Percentiles rank a stretch among this genome's conserved stretches.
These are phyloP conservation scores for Anastatica hierochuntica DNA, from an alignment of 345 rosid species.

Conservation along the genomic window DNA sequence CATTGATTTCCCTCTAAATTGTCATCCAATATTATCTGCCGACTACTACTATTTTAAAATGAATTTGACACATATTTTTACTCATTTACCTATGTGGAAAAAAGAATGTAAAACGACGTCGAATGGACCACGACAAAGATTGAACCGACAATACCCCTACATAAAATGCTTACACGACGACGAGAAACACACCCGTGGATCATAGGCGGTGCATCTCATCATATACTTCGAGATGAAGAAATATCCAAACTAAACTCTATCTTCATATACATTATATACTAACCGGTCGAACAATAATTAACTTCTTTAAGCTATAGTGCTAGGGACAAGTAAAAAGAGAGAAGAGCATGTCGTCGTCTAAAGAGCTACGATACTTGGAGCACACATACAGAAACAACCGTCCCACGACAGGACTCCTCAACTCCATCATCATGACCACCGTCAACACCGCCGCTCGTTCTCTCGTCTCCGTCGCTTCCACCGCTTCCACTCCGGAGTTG, in stretches of 20 bases:
- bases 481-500: constrained; percentile 31
- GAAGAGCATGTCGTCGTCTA: constrained; percentile 1
- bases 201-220: constrained; percentile 26
- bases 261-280: neutral
- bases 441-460: constrained; percentile 52
- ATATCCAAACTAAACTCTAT: constrained; percentile 19
- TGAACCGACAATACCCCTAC: constrained; percentile 13
- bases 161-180: constrained; percentile 21
- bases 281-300: too few relatives aligned
- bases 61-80: too few relatives aligned
- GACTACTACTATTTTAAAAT: too few relatives aligned
- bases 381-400: constrained; percentile 29
- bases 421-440: constrained; percentile 54
- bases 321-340: neutral
- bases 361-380: constrained; percentile 29
- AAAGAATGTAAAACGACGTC: too few relatives aligned
- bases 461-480: constrained; percentile 48
- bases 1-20: too few relatives aligned
- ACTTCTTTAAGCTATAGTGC: too few relatives aligned
- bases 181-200: constrained; percentile 13
- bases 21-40: too few relatives aligned
- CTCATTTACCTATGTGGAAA: too few relatives aligned
- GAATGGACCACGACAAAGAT: constrained; percentile 8
- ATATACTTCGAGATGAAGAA: constrained; percentile 23
- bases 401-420: constrained; percentile 36